A percentile compares a stretch with the other conserved stretches of the same genome.
Conservation (phyloP, 1,284 basidiomycete genomes). For the Austroboletus niveus region DNA sequence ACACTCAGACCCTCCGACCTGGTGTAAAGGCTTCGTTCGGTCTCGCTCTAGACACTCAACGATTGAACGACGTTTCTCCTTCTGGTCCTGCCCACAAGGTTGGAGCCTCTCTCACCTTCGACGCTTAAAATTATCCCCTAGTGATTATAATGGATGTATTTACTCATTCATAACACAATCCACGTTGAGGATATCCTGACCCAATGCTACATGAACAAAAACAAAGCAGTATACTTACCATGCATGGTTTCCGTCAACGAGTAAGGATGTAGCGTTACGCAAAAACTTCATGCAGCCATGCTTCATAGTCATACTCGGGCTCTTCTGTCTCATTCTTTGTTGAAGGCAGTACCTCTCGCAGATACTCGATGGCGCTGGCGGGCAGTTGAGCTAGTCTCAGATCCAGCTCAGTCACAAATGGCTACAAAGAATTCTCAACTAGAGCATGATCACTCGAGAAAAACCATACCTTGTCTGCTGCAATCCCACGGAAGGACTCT, state of each 20-base stretch:
- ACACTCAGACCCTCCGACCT: slow-evolving; percentile 91
- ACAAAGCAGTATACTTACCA: neutral
- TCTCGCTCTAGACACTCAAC: slow-evolving; percentile 88
- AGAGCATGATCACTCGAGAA: neutral
- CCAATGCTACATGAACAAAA: neutral
- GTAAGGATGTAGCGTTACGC: slow-evolving; percentile 33
- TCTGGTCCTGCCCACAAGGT: slow-evolving; percentile 75
- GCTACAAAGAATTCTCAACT: slow-evolving; percentile 46
- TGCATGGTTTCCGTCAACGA: neutral
- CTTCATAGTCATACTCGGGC: slow-evolving; percentile 72
- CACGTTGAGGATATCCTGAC: neutral
- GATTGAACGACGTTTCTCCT: slow-evolving; percentile 70
- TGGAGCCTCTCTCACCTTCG: slow-evolving; percentile 72
- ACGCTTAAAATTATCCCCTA: slow-evolving; percentile 49
- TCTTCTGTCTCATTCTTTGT: slow-evolving; percentile 54
- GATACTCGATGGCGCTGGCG: slow-evolving; percentile 75
- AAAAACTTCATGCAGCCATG: slow-evolving; percentile 78
- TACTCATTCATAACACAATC: slow-evolving; percentile 13
- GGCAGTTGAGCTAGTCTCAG: slow-evolving; percentile 86
- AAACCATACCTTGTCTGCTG: slow-evolving; percentile 77
- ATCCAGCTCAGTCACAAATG: slow-evolving; percentile 92
- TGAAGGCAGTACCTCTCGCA: slow-evolving; percentile 74
- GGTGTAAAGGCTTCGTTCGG: slow-evolving; percentile 96
- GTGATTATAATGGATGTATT: slow-evolving; percentile 16
- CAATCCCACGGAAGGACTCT: slow-evolving; percentile 91